A percentile compares a stretch with the other conserved stretches of the same genome.
Conservation (phyloP, 169 alveolate species). For the Ichthyophthirius multifiliis region DNA sequence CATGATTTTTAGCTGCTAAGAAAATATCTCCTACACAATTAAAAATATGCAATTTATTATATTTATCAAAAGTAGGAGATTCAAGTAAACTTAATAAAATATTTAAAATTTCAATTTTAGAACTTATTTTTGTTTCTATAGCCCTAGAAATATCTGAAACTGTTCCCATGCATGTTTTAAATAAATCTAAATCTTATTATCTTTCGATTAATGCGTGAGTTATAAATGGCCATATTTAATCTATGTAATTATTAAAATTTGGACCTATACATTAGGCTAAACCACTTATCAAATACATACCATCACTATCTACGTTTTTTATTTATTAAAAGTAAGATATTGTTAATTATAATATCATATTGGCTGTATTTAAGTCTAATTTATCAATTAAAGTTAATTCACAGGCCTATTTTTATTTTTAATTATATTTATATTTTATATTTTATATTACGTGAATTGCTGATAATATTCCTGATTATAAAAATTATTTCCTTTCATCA, state of each 20-base stretch:
- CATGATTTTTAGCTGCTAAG: neutral
- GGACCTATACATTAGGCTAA: neutral
- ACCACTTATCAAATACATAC: constrained; percentile 1
- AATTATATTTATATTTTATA: neutral
- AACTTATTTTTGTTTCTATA: neutral
- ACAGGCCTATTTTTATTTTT: constrained; percentile 1
- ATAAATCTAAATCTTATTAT: neutral
- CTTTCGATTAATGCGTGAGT: neutral
- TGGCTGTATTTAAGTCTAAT: neutral
- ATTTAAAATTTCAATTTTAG: neutral
- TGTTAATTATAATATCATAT: neutral
- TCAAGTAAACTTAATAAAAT: neutral
- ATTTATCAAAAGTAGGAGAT: neutral
- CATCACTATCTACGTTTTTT: constrained; percentile 16
- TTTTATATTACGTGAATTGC: constrained; percentile 8
- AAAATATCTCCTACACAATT: constrained; percentile 6
- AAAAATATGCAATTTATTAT: neutral
- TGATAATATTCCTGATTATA: constrained; percentile 10
- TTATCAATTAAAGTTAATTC: neutral
- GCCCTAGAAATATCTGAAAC: constrained; percentile 17
- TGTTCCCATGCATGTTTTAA: constrained; percentile 16
- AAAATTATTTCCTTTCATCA: neutral
- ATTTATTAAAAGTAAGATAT: neutral
- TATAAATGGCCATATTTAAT: constrained; percentile 2
- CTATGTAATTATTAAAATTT: neutral